Percentiles rank a stretch among this genome's conserved stretches.
Evolutionary conservation across 306 rosid genomes (phyloP).

Genomic region (Gastrolobium bilobum): DNA sequence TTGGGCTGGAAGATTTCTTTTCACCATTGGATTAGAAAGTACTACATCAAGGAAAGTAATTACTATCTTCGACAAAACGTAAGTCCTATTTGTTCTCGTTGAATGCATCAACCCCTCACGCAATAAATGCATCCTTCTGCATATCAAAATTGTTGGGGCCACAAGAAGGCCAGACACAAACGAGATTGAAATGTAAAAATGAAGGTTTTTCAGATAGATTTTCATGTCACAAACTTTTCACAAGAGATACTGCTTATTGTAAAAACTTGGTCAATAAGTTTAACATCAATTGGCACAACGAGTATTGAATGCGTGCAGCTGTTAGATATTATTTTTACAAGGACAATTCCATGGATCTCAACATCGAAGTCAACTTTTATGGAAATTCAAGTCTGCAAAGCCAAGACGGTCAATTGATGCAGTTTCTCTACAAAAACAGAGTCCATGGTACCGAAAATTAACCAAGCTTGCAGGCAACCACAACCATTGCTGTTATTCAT

Average conservation of each 20-base stretch:
- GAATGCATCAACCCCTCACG: background rate
- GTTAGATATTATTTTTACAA: slow-evolving; percentile 25
- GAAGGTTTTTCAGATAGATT: background rate
- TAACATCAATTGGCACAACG: background rate
- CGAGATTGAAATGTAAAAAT: background rate
- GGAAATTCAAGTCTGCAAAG: background rate
- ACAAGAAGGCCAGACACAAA: background rate
- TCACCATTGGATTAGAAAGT: background rate
- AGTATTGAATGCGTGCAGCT: background rate
- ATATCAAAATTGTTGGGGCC: background rate
- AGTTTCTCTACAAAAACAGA: slow-evolving; percentile 25
- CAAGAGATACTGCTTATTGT: background rate
- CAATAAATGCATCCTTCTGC: background rate
- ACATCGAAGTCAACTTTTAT: background rate
- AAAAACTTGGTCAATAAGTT: background rate
- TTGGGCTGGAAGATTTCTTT: background rate
- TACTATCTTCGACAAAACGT: background rate
- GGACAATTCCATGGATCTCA: slow-evolving; percentile 20
- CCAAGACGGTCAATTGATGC: slow-evolving; percentile 12
- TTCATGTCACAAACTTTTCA: background rate
- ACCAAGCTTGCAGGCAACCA: slow-evolving; percentile 10
- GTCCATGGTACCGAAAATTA: slow-evolving; percentile 40
- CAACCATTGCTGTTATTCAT: slow-evolving; percentile 43
- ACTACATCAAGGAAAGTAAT: background rate
- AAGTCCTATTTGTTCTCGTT: background rate